These are phyloP conservation scores for Kuraishia piskuri DNA, from an alignment of 805 yeast species.

Conservation along the genomic window DNA sequence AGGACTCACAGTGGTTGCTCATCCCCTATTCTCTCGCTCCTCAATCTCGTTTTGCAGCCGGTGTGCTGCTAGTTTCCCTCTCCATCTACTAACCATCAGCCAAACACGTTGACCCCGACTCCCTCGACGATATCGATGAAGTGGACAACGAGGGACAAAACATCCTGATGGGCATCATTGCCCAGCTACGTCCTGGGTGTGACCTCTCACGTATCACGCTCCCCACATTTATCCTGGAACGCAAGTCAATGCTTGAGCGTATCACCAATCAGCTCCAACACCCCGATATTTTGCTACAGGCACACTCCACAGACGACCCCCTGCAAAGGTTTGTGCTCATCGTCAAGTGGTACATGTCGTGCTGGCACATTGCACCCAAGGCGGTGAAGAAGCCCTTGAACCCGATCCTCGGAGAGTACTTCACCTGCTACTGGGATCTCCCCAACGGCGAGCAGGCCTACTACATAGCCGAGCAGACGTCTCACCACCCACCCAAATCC, in stretches of 20 bases:
- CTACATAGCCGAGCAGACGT: slow-evolving; percentile 88
- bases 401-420: slow-evolving; percentile 89
- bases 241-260: slow-evolving; percentile 93
- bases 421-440: slow-evolving; percentile 87
- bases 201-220: slow-evolving; percentile 86
- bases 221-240: slow-evolving; percentile 91
- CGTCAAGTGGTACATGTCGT: slow-evolving; percentile 84
- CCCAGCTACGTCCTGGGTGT: slow-evolving; percentile 88
- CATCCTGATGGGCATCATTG: slow-evolving; percentile 76
- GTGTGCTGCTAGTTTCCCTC: no score
- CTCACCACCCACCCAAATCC: slow-evolving; percentile 98
- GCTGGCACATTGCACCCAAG: slow-evolving; percentile 98
- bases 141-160: slow-evolving; percentile 86
- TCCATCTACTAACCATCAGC: no score
- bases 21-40: no score
- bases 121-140: slow-evolving; percentile 75
- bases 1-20: no score
- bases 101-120: not conserved
- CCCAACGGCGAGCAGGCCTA: slow-evolving; percentile 62
- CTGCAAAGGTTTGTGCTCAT: slow-evolving; percentile 64
- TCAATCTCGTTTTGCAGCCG: no score
- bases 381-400: slow-evolving; percentile 97
- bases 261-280: slow-evolving; percentile 81
- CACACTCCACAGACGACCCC: slow-evolving; percentile 51
- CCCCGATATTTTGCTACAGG: slow-evolving; percentile 67